Evolutionary conservation across 73 alveolate species (phyloP), one percentile per base, ranked within the genome.

Genomic region (Durusdinium trenchii): DNA sequence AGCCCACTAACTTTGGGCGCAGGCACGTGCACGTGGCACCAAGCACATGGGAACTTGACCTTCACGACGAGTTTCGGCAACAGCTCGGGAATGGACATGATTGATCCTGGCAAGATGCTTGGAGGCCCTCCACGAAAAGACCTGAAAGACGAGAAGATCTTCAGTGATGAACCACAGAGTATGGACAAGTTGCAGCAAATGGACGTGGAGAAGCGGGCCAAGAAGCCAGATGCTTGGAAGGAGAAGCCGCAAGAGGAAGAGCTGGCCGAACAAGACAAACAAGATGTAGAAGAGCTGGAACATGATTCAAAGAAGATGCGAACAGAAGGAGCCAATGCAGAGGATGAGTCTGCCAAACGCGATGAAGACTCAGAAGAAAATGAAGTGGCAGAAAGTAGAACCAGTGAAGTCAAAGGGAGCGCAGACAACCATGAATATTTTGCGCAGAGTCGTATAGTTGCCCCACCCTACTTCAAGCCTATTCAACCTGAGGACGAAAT

Each of bases 391-490:
- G n/a, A n/a, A n/a, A n/a, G n/a, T n/a, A n/a, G n/a, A n/a, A n/a
- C n/a, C n/a, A n/a, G n/a, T n/a, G n/a, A n/a, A n/a, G n/a, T n/a
- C n/a, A n/a, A n/a, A n/a, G n/a, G n/a, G n/a, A n/a, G n/a, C n/a
- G n/a, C n/a, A n/a, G n/a, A 36, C 47, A 71, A 36, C n/a, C 94
- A 83, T 35, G 96, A 91, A 51, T 91, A 43, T 45, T 60, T 91
- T 75, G 98, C 98, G 1, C 98, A 91, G 57, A 91, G 98, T 46
- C 98, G 98, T n/a, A 91, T 91, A 35, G 75, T 91, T n/a, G 98
- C 98, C 12, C 98, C 98, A 6, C 90, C 87, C 64, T 91, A 91
- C 47, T 78, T 91, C 18, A 89, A 91, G 61, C 60, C 98, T 48
- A 50, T 52, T 40, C 52, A 57, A 36, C 90, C 98, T 0, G 98